Percentiles rank a stretch among this genome's conserved stretches.
These are phyloP conservation scores for Trichophyton schoenleinii DNA, from an alignment of 2,329 filamentous ascomycete genomes.

Conservation along the genomic window DNA sequence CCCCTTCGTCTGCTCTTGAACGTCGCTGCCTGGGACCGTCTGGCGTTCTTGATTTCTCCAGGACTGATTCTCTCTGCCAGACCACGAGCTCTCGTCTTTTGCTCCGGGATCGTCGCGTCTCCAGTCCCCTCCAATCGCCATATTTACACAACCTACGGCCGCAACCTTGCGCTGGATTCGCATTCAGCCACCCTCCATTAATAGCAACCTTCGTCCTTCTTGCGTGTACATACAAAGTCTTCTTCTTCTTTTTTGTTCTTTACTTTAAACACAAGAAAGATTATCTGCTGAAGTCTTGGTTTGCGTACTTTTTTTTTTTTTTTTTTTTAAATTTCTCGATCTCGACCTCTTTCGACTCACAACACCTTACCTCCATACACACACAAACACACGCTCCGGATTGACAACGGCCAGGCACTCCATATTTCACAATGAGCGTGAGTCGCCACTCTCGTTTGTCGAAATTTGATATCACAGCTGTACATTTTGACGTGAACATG, in stretches of 20 bases:
- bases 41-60: background rate
- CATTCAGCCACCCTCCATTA: background rate
- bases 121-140: background rate
- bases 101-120: background rate
- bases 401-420: background rate
- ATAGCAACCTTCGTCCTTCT: background rate
- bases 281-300: background rate
- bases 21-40: background rate
- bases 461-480: background rate
- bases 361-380: background rate
- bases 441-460: slow-evolving; percentile 4
- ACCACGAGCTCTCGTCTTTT: background rate
- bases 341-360: background rate
- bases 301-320: background rate
- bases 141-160: background rate
- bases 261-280: background rate
- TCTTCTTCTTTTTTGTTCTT: background rate
- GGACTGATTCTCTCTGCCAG: background rate
- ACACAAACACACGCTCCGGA: background rate
- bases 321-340: background rate
- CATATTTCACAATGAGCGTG: slow-evolving; percentile 10
- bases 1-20: background rate
- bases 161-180: background rate
- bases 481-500: background rate
- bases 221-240: background rate